Evolutionary conservation across 2,329 filamentous ascomycete species (phyloP), one percentile per base, ranked within the genome.

Genomic region (Cercospora nicotianae): DNA sequence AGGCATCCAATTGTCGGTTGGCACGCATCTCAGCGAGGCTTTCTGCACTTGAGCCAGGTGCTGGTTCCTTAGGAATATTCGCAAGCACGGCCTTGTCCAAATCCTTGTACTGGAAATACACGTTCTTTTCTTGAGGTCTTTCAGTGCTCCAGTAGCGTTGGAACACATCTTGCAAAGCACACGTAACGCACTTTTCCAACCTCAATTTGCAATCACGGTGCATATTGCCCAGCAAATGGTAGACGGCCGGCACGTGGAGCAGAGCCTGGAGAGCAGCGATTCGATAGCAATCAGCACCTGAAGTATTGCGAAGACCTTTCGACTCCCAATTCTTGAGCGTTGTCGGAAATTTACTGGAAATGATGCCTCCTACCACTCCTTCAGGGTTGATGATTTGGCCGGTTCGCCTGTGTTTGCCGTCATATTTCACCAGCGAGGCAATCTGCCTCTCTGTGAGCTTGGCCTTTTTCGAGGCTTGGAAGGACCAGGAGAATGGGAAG

Each of bases 291-390:
- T 67, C 30, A 36, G 33, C 33, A 36, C 33, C 33, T 36, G 33
- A 16, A 36, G 33, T 36, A 42, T 73, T 73, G 9, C 16, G 4
- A 3, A 72, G 48, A 28, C 70, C 70, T 65, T 68, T 70, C n/a
- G 64, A 65, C 8, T 48, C 12, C 31, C 16, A 12, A 7, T 61
- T 61, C 23, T 61, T 42, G 7, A 61, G 59, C 12, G 36, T 28
- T 4, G 20, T 33, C 3, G 59, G 59, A 12, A 61, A 61, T 18
- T 36, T 5, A 3, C n/a, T 61, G 16, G 9, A 26, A 23, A 61
- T 61, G 36, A 16, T 23, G 59, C 59, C 59, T 28, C 13, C 59
- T 28, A 45, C 20, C 23, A 61, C 59, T 30, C n/a, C 59, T 48
- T 61, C 36, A 7, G 59, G 59, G 7, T 42, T 61, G 39, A 61